Base-by-base conservation (phyloP, 768 basidiomycete species). In the Dictyophora rubrovolvata region DNA sequence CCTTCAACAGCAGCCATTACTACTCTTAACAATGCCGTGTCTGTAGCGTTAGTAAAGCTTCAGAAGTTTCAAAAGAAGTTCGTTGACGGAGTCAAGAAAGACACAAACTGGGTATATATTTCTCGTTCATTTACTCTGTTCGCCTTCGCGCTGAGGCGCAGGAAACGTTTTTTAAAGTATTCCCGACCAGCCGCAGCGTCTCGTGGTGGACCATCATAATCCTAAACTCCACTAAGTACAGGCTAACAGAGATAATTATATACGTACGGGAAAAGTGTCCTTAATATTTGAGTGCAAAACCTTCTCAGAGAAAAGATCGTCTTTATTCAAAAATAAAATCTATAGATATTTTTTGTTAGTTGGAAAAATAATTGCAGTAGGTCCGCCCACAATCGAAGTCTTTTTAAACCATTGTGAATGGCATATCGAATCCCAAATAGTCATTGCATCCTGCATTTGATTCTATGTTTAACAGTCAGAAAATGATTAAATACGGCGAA, bases 401-500 rank as follows among this genome's bases (percentile, higher is more conserved):
- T 87, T 82, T 72, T 89, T 89, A 74, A 96, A 96, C 93, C 93
- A 96, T 63, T 94, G 92, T 10, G 92, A 94, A 70, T 96, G 92
- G 73, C 92, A 94, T 79, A 97, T 94, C 47, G 92, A 93, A 65
- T 97, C 93, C 87, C 93, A 97, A 53, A 97, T 91, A n/a, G 91
- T 91, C 85, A 97, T 88, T 1, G 93, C 91, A 63, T 97, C 93
- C 75, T 94, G 89, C 93, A 97, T 95, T 84, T 95, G 93, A 68
- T 97, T 97, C 87, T 93, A 66, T 7, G 23, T 60, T 58, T 18
- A 34, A 54, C 1, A 35, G 53, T 62, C 50, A 59, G 47, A 21
- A 16, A 53, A 47, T 35, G 17, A 12, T 53, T 51, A 47, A 63
- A 23, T 10, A 7, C 14, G 51, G 22, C 18, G 16, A 33, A 18